Evolutionary conservation across 106 monocot genomes (phyloP), one percentile per base, ranked within the genome.

Genomic region (Dioscorea zingiberensis): DNA sequence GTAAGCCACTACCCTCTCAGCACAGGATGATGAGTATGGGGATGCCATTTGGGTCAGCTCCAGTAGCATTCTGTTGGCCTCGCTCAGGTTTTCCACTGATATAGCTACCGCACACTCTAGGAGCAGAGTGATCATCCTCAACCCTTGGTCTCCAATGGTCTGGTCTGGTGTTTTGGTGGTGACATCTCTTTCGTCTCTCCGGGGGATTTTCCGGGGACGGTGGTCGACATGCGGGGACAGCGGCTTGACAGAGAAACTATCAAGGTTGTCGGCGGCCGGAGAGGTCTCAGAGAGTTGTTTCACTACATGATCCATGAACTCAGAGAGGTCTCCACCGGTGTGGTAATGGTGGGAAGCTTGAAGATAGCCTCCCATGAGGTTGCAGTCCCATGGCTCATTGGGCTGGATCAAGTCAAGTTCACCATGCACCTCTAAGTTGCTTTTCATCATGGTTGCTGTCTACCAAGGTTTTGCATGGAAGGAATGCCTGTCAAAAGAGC

Each of bases 1-100:
- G 75, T 83, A 78, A 32, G 83, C 83, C 15, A 75, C 78, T 7
- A 83, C 54, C 0, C 83, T 45, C 77, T 83, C 78, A 0, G 78
- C 83, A 25, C 69, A 77, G 1, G 83, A 83, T 7, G 63, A 14
- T 9, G 75, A 15, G 27, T 78, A 78, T 8, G 83, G 83, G 5
- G 83, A 75, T 10, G 83, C 74, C 16, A 64, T 13, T 5, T 78
- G 74, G 25, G 58, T 45, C 1, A 83, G 74, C 78, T 83, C 75
- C 0, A 72, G 75, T 0, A 83, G 67, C n/a, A 68, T 75, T 18
- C 57, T 27, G 27, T 75, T 71, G 13, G 78, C 83, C 2, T 72
- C 78, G 0, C 0, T 38, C 4, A 78, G 27, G 71, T 83, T 74
- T 32, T 75, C 78, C 4, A 57, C 53, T 0, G 83, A 78, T 25